Conservation (phyloP, 805 yeast genomes). For the Suhomyces vadensis region DNA sequence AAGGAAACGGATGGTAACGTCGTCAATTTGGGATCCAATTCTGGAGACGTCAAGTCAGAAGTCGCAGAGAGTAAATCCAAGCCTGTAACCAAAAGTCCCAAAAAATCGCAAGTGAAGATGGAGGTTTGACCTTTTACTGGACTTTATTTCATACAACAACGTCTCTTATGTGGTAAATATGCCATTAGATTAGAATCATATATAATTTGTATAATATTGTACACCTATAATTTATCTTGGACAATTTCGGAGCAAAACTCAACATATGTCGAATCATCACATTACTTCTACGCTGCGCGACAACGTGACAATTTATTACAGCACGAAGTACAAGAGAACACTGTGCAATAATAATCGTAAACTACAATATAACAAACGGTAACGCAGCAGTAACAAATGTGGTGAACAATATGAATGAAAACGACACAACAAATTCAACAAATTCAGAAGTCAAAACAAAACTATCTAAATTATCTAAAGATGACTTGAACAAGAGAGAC, state of each 20-base stretch:
- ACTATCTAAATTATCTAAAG: slow-evolving; percentile 26
- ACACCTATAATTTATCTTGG: neutral
- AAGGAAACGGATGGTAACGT: neutral
- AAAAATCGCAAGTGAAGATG: slow-evolving; percentile 1
- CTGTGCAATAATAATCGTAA: slow-evolving; percentile 2
- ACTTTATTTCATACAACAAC: too few relatives aligned
- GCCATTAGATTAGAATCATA: too few relatives aligned
- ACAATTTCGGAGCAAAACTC: too few relatives aligned
- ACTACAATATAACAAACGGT: neutral
- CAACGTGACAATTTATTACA: neutral
- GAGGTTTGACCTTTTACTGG: neutral
- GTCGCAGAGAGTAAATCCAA: neutral
- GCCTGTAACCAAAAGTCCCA: slow-evolving; percentile 5
- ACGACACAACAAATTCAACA: slow-evolving; percentile 1
- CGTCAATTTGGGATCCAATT: neutral
- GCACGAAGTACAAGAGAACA: neutral
- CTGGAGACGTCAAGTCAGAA: neutral
- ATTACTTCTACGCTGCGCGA: neutral
- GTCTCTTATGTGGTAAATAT: too few relatives aligned
- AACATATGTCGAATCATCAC: too few relatives aligned
- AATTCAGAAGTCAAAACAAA: neutral
- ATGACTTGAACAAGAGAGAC: slow-evolving; percentile 54
- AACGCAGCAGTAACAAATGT: slow-evolving; percentile 5
- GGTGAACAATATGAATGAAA: slow-evolving; percentile 1
- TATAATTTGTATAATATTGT: neutral